Conservation (phyloP, 352 stramenopile genomes). For the Blastocystis sp. region DNA sequence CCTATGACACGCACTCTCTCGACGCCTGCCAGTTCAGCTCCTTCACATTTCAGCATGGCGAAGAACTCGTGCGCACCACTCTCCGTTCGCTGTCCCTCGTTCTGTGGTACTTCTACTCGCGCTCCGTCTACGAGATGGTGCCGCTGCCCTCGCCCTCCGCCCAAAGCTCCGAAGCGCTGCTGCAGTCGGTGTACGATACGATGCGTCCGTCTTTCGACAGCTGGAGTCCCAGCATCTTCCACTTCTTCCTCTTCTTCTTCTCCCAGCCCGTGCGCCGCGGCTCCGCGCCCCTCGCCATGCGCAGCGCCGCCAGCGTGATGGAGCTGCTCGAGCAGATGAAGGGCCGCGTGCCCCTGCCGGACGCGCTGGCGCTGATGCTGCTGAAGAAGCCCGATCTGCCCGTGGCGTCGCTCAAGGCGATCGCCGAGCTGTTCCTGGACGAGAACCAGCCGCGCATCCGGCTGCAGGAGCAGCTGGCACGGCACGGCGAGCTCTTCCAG, state of each 20-base stretch:
- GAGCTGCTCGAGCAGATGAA: neutral
- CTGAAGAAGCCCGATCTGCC: slow-evolving; percentile 29
- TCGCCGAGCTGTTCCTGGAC: slow-evolving; percentile 22
- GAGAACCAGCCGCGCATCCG: neutral
- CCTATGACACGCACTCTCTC: neutral
- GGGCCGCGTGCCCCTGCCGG: neutral
- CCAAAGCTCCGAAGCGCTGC: neutral
- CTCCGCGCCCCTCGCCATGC: neutral
- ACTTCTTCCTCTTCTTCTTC: slow-evolving; percentile 60
- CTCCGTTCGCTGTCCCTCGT: slow-evolving; percentile 27
- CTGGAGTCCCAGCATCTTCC: slow-evolving; percentile 22
- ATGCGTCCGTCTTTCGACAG: neutral
- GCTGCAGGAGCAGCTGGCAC: slow-evolving; percentile 1
- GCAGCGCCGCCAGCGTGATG: neutral
- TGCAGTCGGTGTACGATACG: slow-evolving; percentile 9
- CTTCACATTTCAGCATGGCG: slow-evolving; percentile 12
- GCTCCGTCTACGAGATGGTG: slow-evolving; percentile 26
- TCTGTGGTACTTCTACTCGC: slow-evolving; percentile 48
- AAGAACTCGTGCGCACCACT: slow-evolving; percentile 10
- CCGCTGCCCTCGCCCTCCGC: neutral
- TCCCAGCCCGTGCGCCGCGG: neutral
- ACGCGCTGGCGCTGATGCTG: slow-evolving; percentile 29
- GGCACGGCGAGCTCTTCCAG: neutral
- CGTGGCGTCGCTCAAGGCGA: neutral
- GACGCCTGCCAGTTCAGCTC: slow-evolving; percentile 20